Evolutionary conservation across 306 rosid species (phyloP).

Genomic region (Quercus aquifolioides): DNA sequence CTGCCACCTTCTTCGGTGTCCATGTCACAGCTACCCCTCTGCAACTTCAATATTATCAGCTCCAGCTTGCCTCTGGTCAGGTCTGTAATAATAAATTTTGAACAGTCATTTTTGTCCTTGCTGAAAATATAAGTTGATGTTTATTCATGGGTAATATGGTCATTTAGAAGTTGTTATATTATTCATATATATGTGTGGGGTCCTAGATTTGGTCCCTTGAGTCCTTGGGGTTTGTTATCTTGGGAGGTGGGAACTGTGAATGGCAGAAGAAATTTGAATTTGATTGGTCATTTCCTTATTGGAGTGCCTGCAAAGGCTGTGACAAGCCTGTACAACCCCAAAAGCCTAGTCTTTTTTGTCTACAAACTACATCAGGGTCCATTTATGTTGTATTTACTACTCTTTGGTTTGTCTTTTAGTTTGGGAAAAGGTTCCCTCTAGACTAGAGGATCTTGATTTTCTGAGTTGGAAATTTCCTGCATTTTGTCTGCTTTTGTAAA

Average conservation of each 20-base stretch:
- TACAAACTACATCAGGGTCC: neutral
- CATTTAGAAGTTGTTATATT: neutral
- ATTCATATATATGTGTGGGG: neutral
- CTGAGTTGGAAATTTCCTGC: neutral
- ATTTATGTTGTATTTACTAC: neutral
- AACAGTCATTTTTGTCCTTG: neutral
- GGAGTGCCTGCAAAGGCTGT: neutral
- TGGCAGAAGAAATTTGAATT: neutral
- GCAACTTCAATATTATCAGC: conserved; percentile 63
- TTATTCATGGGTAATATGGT: neutral
- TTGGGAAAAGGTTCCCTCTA: neutral
- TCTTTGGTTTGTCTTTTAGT: too few relatives aligned
- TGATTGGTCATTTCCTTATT: neutral
- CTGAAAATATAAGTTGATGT: neutral
- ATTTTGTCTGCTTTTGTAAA: neutral
- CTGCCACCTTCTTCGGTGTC: conserved; percentile 80
- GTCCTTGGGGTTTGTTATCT: neutral
- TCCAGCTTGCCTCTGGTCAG: conserved; percentile 73
- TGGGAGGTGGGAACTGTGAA: neutral
- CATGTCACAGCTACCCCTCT: conserved; percentile 80
- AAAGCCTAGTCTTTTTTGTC: neutral
- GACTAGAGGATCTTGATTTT: neutral
- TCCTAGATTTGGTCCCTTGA: neutral
- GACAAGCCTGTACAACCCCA: neutral
- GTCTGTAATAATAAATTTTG: conserved; percentile 13